Evolutionary conservation across 805 yeast species (phyloP), one percentile per base, ranked within the genome.

Genomic region (Metschnikowia amazonensis): DNA sequence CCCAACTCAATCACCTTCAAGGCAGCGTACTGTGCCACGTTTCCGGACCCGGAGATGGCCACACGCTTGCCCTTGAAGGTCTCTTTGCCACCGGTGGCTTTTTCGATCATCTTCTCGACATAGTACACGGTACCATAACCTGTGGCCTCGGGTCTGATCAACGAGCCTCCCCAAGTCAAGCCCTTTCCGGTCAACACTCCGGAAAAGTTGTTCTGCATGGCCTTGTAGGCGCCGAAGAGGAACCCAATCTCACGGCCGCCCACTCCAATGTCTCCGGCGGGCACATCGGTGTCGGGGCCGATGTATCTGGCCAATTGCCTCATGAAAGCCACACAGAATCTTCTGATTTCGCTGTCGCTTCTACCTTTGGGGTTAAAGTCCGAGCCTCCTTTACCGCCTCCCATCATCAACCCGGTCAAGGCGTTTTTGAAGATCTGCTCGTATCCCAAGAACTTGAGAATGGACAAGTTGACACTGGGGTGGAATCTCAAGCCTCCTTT

Each of bases 311-410:
- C 82, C 62, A 92, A 82, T 75, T 92, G 96, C 70, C 88, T 79
- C 96, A 92, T 92, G 80, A 92, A 92, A 43, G 97, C 79, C 63
- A 80, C 81, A 78, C 97, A 92, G 82, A 92, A 92, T 72, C 96
- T 84, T 79, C 99, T 85, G 75, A 92, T 92, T 78, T 92, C 99
- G 60, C 74, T 70, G 72, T 90, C 94, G 50, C 95, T 79, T 73
- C 84, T 86, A 66, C 92, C 96, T 81, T 92, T 92, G 63, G 97
- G 96, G 76, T 90, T 89, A 74, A 92, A 94, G 75, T 92, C 97
- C 50, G 96, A 79, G 70, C 99, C 99, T 81, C 99, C 99, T 72
- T 92, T 92, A 75, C 96, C 99, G 77, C 99, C 99, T 69, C 99
- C 99, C 86, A 92, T 90, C 81, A 84, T 80, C 61, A 90, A 80